Percentiles rank a stretch among this genome's conserved stretches.
Conservation (phyloP, 305 asterid species). For the Caryopteris hybrid region DNA sequence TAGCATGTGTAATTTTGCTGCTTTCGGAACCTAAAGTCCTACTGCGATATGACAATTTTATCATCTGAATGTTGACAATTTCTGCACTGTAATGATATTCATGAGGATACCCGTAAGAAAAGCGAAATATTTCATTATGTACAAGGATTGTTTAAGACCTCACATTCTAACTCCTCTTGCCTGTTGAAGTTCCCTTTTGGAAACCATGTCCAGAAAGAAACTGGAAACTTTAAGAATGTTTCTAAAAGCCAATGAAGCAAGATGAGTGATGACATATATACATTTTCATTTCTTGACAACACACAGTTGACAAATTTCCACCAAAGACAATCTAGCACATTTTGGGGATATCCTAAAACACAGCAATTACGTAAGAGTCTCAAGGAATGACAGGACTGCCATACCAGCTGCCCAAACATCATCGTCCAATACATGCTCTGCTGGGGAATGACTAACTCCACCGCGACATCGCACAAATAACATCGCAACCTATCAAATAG, state of each 20-base stretch:
- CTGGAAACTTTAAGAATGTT: neutral
- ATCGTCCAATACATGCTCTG: constrained; percentile 73
- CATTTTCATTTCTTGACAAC: constrained; percentile 20
- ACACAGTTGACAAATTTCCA: neutral
- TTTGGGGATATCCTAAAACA: neutral
- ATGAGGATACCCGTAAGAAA: neutral
- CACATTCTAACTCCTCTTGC: neutral
- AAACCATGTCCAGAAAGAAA: neutral
- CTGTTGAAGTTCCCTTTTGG: neutral
- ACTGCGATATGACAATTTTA: too few species aligned
- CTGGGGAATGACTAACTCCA: constrained; percentile 96
- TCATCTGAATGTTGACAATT: too few species aligned
- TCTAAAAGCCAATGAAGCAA: constrained; percentile 4
- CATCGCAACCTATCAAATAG: constrained; percentile 71
- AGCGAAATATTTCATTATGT: neutral
- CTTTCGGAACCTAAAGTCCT: neutral
- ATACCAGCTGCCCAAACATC: constrained; percentile 89
- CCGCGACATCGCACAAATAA: constrained; percentile 94
- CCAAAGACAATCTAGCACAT: constrained; percentile 12
- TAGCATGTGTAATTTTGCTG: neutral
- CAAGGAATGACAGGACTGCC: constrained; percentile 70
- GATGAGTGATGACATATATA: constrained; percentile 9
- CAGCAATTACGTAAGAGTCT: constrained; percentile 46
- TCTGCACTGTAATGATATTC: too few species aligned
- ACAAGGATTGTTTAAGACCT: neutral